phyloP scores from a whole-genome alignment of 1,139 yeast genomes.

The Yamadazyma spencermartinsiae region DNA sequence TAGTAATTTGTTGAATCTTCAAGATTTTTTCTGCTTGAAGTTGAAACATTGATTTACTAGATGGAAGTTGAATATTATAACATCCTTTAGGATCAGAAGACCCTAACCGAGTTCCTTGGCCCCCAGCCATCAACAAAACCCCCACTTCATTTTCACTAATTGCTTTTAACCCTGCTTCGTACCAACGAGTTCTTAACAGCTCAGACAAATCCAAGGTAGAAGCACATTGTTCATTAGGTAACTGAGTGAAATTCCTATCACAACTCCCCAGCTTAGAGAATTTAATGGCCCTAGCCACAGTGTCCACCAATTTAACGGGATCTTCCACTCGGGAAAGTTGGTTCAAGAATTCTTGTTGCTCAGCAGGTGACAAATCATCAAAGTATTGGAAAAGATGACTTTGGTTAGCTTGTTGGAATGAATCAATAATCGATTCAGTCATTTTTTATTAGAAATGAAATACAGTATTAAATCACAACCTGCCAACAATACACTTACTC shows the following conservation, averaged over 20 bases:
- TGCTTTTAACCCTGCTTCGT: conserved; percentile 61
- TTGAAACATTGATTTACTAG: conserved; percentile 81
- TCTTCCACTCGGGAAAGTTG: conserved; percentile 45
- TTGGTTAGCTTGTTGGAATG: conserved; percentile 53
- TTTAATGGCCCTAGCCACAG: conserved; percentile 51
- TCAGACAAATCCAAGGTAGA: conserved; percentile 45
- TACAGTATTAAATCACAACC: too few relatives aligned
- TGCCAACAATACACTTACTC: too few relatives aligned
- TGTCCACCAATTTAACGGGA: conserved; percentile 40
- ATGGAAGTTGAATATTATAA: conserved; percentile 82
- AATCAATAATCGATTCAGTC: conserved; percentile 29
- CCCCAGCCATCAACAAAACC: conserved; percentile 93
- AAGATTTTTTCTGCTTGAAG: conserved; percentile 86
- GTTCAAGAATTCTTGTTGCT: conserved; percentile 30
- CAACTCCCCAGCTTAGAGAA: conserved; percentile 37
- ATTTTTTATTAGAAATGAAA: too few relatives aligned
- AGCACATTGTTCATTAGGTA: conserved; percentile 51
- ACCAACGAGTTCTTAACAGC: conserved; percentile 47
- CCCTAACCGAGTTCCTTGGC: conserved; percentile 95
- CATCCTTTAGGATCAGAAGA: conserved; percentile 92
- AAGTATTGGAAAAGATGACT: conserved; percentile 44
- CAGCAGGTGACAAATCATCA: conserved; percentile 30
- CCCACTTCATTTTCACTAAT: conserved; percentile 77
- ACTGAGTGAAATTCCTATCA: conserved; percentile 43
- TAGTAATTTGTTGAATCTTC: conserved; percentile 61